Conservation (phyloP, 83 land plant species). For the Larix sibirica region DNA sequence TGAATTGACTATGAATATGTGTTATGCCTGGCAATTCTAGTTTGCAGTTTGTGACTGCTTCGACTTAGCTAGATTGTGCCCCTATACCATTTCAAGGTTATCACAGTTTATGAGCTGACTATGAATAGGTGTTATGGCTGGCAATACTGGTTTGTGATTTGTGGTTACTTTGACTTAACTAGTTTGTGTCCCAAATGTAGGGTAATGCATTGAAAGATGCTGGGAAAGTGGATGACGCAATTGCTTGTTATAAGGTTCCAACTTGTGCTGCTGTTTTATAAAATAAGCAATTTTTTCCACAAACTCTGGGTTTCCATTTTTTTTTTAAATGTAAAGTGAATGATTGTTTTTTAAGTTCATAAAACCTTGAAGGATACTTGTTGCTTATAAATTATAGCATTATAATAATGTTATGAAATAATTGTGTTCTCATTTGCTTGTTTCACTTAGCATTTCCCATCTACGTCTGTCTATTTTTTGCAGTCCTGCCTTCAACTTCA, state of each 20-base stretch:
- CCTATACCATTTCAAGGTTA: too few relatives aligned
- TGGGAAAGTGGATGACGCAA: conserved; percentile 93
- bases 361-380: neutral
- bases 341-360: neutral
- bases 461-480: conserved; percentile 5
- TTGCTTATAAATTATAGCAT: neutral
- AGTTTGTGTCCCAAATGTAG: conserved; percentile 29
- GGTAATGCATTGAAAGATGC: conserved; percentile 97
- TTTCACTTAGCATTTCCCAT: neutral
- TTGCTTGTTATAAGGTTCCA: conserved; percentile 85
- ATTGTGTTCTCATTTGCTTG: neutral
- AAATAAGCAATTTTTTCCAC: neutral
- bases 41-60: neutral
- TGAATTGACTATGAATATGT: too few relatives aligned
- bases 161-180: neutral
- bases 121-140: too few relatives aligned
- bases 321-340: neutral
- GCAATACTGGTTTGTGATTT: neutral
- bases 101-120: too few relatives aligned
- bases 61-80: neutral
- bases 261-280: neutral
- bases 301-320: neutral
- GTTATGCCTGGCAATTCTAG: neutral
- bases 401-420: neutral
- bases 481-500: conserved; percentile 91